Percentiles rank a stretch among this genome's conserved stretches.
Evolutionary conservation across 2,329 filamentous ascomycete species (phyloP).

Genomic region (Penicillium hordei): DNA sequence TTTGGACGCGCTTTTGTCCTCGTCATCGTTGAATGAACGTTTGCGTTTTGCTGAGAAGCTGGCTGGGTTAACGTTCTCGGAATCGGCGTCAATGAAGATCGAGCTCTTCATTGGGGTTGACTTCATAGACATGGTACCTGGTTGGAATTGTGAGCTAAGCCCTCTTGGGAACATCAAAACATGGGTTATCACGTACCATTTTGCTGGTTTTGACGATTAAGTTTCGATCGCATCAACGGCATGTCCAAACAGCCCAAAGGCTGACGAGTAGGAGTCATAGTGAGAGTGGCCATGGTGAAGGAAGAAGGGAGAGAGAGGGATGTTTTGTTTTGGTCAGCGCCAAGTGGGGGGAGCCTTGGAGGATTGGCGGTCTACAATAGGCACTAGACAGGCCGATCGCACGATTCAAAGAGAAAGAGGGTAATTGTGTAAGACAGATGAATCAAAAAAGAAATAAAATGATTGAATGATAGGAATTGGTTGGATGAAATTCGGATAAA

Average conservation of each 20-base stretch:
- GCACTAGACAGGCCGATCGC: conserved; percentile 8
- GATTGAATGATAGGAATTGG: conserved; percentile 8
- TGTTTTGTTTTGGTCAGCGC: conserved; percentile 29
- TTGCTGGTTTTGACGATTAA: conserved; percentile 37
- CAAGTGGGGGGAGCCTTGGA: conserved; percentile 26
- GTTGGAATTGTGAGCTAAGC: conserved; percentile 11
- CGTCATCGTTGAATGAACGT: conserved; percentile 36
- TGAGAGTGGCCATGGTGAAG: conserved; percentile 35
- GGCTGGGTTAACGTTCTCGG: conserved; percentile 60
- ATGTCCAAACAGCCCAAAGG: conserved; percentile 40
- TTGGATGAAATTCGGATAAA: conserved; percentile 1
- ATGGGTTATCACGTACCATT: conserved; percentile 27
- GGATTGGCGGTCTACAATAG: conserved; percentile 23
- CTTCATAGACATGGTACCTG: conserved; percentile 8
- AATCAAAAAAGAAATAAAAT: neutral
- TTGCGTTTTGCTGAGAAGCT: conserved; percentile 52
- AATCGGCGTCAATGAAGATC: conserved; percentile 23
- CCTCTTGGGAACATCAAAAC: neutral
- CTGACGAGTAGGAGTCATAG: conserved; percentile 37
- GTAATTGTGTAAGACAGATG: neutral
- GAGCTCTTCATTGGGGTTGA: conserved; percentile 19
- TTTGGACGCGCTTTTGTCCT: conserved; percentile 43
- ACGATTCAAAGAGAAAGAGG: conserved; percentile 2
- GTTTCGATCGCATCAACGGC: conserved; percentile 32
- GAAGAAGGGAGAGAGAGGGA: conserved; percentile 1